Conservation (phyloP, 257 asterid genomes). For the Knoxia roxburghii region DNA sequence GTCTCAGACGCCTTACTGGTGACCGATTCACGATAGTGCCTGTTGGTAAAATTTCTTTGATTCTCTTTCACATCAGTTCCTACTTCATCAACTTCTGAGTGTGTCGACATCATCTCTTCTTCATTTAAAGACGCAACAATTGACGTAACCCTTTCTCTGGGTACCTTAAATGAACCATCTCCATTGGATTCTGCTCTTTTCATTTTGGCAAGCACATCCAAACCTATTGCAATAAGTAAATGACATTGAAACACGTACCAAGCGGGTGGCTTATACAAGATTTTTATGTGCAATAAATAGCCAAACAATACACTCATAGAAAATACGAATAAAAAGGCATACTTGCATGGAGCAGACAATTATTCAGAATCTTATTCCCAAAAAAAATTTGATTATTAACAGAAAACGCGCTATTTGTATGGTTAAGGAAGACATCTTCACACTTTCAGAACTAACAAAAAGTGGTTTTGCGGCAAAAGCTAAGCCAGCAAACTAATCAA, state of each 20-base stretch:
- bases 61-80: constrained; percentile 29
- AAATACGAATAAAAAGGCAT: neutral
- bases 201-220: constrained; percentile 63
- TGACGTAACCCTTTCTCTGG: constrained; percentile 60
- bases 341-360: neutral
- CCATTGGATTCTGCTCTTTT: constrained; percentile 46
- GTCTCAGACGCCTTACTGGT: constrained; percentile 35
- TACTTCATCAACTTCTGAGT: constrained; percentile 45
- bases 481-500: neutral
- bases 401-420: neutral
- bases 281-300: neutral
- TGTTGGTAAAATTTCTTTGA: constrained; percentile 26
- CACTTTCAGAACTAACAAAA: neutral
- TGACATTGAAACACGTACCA: neutral
- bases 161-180: constrained; percentile 60
- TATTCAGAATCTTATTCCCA: neutral
- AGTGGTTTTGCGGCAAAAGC: neutral
- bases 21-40: constrained; percentile 66
- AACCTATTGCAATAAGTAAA: constrained; percentile 38
- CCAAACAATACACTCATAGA: too few species aligned
- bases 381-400: neutral
- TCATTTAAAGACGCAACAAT: constrained; percentile 60
- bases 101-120: constrained; percentile 47
- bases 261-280: neutral
- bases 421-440: neutral